Conservation (phyloP, 169 alveolate genomes). For the Hepatocystis sp. region DNA sequence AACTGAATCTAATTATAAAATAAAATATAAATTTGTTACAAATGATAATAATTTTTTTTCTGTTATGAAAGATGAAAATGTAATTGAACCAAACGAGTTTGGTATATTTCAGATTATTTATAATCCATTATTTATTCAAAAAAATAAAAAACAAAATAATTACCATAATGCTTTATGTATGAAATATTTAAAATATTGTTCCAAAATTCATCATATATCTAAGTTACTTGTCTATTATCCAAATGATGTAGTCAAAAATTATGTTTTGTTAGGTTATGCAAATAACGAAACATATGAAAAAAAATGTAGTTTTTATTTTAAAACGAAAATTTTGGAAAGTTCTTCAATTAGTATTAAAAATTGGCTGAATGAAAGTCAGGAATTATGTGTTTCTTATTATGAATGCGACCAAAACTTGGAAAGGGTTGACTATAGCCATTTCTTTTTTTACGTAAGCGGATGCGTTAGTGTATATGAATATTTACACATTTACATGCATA, state of each 20-base stretch:
- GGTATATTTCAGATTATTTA: conserved; percentile 37
- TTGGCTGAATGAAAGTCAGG: conserved; percentile 65
- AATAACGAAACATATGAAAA: conserved; percentile 35
- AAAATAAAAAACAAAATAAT: conserved; percentile 48
- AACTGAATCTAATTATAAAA: conserved; percentile 47
- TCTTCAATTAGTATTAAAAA: conserved; percentile 47
- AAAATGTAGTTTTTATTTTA: conserved; percentile 30
- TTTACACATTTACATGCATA: not conserved
- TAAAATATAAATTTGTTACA: conserved; percentile 42
- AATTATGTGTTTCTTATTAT: conserved; percentile 10
- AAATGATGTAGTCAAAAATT: conserved; percentile 31
- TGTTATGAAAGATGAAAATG: conserved; percentile 23
- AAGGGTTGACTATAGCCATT: conserved; percentile 2
- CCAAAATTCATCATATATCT: conserved; percentile 60
- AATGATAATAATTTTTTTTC: conserved; percentile 63
- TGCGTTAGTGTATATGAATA: not conserved
- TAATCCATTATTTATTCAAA: conserved; percentile 54
- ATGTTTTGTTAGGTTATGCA: conserved; percentile 56
- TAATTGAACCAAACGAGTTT: conserved; percentile 40
- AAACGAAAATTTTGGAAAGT: conserved; percentile 39
- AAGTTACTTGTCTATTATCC: conserved; percentile 56
- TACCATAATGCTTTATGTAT: conserved; percentile 60
- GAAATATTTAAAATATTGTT: conserved; percentile 51
- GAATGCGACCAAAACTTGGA: conserved; percentile 23
- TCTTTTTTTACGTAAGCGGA: conserved; percentile 51